These are phyloP conservation scores for Cryphonectria radicalis DNA, from an alignment of 2,329 filamentous ascomycete genomes.

Conservation along the genomic window DNA sequence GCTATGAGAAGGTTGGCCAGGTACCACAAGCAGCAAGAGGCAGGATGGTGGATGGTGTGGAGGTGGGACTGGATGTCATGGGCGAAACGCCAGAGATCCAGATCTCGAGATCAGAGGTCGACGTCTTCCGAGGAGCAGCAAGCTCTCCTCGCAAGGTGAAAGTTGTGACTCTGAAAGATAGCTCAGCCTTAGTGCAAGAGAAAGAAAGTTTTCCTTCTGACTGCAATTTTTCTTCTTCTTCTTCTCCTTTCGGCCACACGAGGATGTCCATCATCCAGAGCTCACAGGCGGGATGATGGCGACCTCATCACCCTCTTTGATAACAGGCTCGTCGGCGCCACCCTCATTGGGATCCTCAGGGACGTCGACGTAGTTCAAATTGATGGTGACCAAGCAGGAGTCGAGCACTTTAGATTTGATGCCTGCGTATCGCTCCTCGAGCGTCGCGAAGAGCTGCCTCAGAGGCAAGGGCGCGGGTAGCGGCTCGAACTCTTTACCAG, in stretches of 20 bases:
- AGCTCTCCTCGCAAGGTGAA: conserved; percentile 32
- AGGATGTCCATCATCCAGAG: conserved; percentile 66
- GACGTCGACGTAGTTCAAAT: conserved; percentile 79
- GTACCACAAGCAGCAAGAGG: conserved; percentile 25
- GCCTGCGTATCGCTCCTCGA: conserved; percentile 73
- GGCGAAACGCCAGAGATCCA: neutral
- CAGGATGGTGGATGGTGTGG: conserved; percentile 34
- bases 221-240: neutral
- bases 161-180: neutral
- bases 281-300: conserved; percentile 88
- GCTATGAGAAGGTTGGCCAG: conserved; percentile 27
- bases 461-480: conserved; percentile 70
- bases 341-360: conserved; percentile 50
- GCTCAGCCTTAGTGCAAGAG: neutral
- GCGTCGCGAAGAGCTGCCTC: conserved; percentile 63
- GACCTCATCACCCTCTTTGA: conserved; percentile 79
- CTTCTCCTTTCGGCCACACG: neutral
- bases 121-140: conserved; percentile 27
- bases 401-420: conserved; percentile 70
- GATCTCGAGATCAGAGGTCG: neutral
- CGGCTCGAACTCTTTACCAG: conserved; percentile 67
- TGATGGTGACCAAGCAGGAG: conserved; percentile 78
- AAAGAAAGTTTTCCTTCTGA: neutral
- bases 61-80: conserved; percentile 19
- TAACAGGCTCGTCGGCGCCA: conserved; percentile 49